Evolutionary conservation across 768 basidiomycete species (phyloP).

Genomic region (Megacollybia marginata): DNA sequence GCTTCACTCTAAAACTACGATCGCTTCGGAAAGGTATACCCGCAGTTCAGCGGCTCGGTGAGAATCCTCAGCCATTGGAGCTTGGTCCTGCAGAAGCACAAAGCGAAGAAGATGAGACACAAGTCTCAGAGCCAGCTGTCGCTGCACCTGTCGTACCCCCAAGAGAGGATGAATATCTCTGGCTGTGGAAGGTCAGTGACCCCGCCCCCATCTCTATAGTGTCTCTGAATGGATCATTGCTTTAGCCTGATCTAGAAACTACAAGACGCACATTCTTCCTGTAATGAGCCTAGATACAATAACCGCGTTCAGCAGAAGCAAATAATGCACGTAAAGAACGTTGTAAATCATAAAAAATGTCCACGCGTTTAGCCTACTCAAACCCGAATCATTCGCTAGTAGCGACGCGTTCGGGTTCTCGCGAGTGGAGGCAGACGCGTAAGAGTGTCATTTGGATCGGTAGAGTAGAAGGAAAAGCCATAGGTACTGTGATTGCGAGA

Average conservation of each 20-base stretch:
- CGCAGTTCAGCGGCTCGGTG: conserved; percentile 64
- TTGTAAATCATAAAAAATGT: neutral
- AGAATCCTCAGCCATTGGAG: conserved; percentile 47
- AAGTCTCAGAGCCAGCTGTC: conserved; percentile 12
- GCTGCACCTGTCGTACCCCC: conserved; percentile 36
- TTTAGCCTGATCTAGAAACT: conserved; percentile 88
- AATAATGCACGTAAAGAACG: neutral
- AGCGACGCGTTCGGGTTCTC: neutral
- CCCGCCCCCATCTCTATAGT: conserved; percentile 1
- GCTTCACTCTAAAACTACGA: conserved; percentile 90
- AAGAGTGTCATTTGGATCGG: conserved; percentile 7
- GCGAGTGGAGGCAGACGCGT: conserved; percentile 7
- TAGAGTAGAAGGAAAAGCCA: conserved; percentile 17
- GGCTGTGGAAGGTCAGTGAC: conserved; percentile 81
- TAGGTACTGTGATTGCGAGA: conserved; percentile 14
- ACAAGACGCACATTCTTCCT: conserved; percentile 88
- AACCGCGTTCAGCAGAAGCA: neutral
- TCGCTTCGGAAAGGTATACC: conserved; percentile 88
- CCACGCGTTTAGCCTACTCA: no score
- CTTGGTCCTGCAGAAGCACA: conserved; percentile 35
- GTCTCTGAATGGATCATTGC: conserved; percentile 4
- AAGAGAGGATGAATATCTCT: conserved; percentile 72
- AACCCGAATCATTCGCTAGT: neutral
- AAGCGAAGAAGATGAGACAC: conserved; percentile 12
- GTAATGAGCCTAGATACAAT: conserved; percentile 21